Evolutionary conservation across 371 early-diverging fungal genomes (phyloP).

Genomic region (Dinochytrium kinnereticum): DNA sequence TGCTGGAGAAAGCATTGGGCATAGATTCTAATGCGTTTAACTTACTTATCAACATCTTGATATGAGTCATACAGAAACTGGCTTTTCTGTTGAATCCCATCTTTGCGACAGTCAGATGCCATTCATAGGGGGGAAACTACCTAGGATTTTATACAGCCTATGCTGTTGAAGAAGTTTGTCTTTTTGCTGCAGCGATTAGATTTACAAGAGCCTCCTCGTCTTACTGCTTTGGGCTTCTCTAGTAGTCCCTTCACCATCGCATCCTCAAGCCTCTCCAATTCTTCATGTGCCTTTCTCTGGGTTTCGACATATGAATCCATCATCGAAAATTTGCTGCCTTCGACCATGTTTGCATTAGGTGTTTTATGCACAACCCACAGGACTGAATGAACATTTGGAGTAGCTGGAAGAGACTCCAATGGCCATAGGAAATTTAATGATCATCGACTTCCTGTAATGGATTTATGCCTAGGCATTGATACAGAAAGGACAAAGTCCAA

Average conservation of each 20-base stretch:
- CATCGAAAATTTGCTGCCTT: not conserved
- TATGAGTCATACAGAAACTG: constrained; percentile 67
- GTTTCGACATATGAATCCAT: constrained; percentile 57
- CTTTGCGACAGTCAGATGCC: constrained; percentile 34
- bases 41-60: constrained; percentile 73
- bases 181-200: constrained; percentile 61
- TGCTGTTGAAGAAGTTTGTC: constrained; percentile 86
- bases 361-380: no score
- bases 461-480: no score
- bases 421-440: no score
- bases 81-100: constrained; percentile 72
- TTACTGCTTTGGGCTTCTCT: constrained; percentile 70
- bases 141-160: constrained; percentile 70
- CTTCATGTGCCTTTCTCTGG: constrained; percentile 85
- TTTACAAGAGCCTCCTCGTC: constrained; percentile 12
- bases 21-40: no score
- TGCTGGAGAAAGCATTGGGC: no score
- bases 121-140: constrained; percentile 15
- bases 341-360: no score
- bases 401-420: no score
- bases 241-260: constrained; percentile 84
- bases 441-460: no score
- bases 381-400: no score
- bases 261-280: constrained; percentile 89
- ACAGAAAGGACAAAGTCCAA: no score